Conservation (phyloP, 129 eudicot genomes). For the Silybum marianum region DNA sequence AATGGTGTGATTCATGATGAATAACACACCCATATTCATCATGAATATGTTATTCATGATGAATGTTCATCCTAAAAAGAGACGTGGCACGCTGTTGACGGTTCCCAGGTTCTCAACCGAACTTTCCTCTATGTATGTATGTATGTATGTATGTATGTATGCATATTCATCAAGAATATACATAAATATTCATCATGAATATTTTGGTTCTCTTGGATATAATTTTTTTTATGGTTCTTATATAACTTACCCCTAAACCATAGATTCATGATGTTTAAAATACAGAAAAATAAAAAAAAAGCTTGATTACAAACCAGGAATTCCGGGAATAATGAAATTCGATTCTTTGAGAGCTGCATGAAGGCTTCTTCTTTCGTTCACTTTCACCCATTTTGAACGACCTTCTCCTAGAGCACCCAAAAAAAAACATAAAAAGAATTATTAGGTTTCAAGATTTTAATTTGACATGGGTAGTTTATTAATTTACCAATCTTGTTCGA, state of each 20-base stretch:
- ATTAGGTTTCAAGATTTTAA: no score
- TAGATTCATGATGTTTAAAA: neutral
- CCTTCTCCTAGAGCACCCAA: conserved; percentile 39
- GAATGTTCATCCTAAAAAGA: neutral
- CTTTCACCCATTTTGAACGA: conserved; percentile 63
- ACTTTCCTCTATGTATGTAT: neutral
- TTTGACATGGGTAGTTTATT: no score
- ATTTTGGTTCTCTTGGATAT: neutral
- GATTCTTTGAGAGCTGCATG: conserved; percentile 69
- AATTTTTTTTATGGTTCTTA: neutral
- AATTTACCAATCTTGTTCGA: no score
- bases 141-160: neutral
- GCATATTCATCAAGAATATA: no score
- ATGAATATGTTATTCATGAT: neutral
- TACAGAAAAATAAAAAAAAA: neutral
- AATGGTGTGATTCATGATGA: neutral
- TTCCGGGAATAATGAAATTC: conserved; percentile 60
- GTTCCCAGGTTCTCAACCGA: neutral
- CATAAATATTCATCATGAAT: neutral
- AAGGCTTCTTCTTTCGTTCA: conserved; percentile 76
- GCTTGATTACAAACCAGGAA: conserved; percentile 69
- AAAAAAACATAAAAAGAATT: neutral
- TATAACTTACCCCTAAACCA: neutral
- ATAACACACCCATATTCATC: neutral
- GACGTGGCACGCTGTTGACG: neutral